Evolutionary conservation across 768 basidiomycete species (phyloP).

Genomic region (Mycena crocata): DNA sequence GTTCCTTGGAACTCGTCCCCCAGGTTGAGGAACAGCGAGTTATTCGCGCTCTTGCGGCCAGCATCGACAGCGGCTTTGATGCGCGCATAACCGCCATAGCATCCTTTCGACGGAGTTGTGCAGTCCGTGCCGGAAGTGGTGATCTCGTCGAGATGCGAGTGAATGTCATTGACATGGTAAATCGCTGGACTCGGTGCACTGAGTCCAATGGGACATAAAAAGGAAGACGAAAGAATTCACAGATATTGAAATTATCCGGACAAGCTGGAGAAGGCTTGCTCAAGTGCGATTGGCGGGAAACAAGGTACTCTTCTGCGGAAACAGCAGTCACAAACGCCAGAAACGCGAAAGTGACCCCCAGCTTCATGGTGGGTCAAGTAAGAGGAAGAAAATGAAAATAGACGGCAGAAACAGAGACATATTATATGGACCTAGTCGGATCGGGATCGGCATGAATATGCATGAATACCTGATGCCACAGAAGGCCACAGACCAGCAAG

Average conservation of each 20-base stretch:
- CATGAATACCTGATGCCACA: too few relatives aligned
- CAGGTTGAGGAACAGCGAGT: slow-evolving; percentile 56
- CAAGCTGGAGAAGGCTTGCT: slow-evolving; percentile 4
- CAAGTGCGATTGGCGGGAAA: neutral
- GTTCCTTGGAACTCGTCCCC: slow-evolving; percentile 64
- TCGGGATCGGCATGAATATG: too few relatives aligned
- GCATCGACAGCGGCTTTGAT: slow-evolving; percentile 52
- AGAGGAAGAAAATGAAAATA: neutral
- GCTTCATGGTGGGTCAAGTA: slow-evolving; percentile 13
- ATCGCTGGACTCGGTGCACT: slow-evolving; percentile 34
- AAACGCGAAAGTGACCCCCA: neutral
- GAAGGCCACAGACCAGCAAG: too few relatives aligned
- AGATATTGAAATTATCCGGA: slow-evolving; percentile 19
- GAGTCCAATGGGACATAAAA: slow-evolving; percentile 7
- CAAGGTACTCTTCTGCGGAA: slow-evolving; percentile 5
- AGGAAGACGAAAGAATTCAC: slow-evolving; percentile 1
- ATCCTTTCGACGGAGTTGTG: slow-evolving; percentile 48
- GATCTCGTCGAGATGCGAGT: slow-evolving; percentile 56
- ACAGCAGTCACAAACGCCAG: slow-evolving; percentile 5
- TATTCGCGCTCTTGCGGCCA: slow-evolving; percentile 43
- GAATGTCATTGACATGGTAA: slow-evolving; percentile 58
- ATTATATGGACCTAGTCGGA: too few relatives aligned
- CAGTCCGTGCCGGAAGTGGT: slow-evolving; percentile 51
- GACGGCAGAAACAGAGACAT: too few relatives aligned
- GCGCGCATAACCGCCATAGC: slow-evolving; percentile 57